phyloP scores from a whole-genome alignment of 1,284 basidiomycete species.

The Cerrena zonata region DNA sequence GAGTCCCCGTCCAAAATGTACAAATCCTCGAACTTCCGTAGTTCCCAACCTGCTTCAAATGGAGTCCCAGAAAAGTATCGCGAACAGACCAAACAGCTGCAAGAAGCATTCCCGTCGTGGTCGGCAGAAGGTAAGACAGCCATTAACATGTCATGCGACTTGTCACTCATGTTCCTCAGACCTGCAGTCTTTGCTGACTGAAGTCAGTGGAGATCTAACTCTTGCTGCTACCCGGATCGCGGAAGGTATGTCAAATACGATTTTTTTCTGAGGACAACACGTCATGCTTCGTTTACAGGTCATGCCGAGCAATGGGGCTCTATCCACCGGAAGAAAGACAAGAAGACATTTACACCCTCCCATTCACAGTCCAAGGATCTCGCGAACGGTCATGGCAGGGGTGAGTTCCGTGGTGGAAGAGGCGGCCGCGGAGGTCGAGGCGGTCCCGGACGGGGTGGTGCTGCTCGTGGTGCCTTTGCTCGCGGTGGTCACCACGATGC shows the following conservation, averaged over 20 bases:
- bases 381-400: conserved; percentile 36
- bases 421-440: conserved; percentile 63
- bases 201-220: conserved; percentile 71
- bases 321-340: conserved; percentile 84
- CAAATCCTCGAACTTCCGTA: conserved; percentile 31
- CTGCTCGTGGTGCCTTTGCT: conserved; percentile 45
- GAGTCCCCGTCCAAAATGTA: conserved; percentile 27
- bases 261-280: conserved; percentile 11
- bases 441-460: conserved; percentile 51
- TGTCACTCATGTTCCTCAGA: conserved; percentile 40
- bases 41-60: conserved; percentile 22
- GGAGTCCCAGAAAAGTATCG: conserved; percentile 39
- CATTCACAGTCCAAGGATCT: conserved; percentile 45
- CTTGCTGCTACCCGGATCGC: conserved; percentile 71
- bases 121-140: conserved; percentile 60
- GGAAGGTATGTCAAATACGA: conserved; percentile 54
- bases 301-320: conserved; percentile 80
- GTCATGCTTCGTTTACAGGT: conserved; percentile 39
- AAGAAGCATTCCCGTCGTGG: conserved; percentile 76
- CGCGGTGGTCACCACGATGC: conserved; percentile 49
- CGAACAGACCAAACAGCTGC: conserved; percentile 53
- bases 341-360: conserved; percentile 43
- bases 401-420: conserved; percentile 58
- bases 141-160: conserved; percentile 16
- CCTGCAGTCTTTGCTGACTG: conserved; percentile 67